Percentiles rank a stretch among this genome's conserved stretches.
phyloP scores from a whole-genome alignment of 306 rosid species.

The Acacia confusa region DNA sequence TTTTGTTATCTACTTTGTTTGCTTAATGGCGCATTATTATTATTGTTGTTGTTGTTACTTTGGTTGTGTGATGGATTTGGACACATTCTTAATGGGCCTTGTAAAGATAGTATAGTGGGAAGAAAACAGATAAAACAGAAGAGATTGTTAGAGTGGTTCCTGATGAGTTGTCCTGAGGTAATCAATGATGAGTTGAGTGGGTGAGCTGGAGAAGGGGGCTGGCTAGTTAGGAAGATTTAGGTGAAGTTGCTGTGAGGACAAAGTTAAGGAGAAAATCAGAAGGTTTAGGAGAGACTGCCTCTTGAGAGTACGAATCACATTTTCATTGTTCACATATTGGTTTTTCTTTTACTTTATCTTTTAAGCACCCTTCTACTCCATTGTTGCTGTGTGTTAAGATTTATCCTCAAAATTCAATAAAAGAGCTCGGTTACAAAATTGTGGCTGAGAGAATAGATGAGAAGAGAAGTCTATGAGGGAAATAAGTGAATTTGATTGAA shows the following conservation, averaged over 20 bases:
- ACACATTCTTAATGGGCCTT: no score
- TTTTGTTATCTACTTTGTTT: not conserved
- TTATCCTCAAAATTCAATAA: not conserved
- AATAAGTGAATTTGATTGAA: slow-evolving; percentile 12
- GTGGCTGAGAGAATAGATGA: not conserved
- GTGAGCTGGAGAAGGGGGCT: not conserved
- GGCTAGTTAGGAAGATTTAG: not conserved
- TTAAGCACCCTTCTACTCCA: not conserved
- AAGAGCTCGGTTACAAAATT: not conserved
- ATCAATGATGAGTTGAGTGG: not conserved
- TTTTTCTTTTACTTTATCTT: no score
- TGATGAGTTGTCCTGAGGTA: not conserved
- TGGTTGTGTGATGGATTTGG: not conserved
- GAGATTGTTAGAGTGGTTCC: not conserved
- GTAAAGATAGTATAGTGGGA: not conserved
- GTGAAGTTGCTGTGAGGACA: not conserved
- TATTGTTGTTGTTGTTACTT: not conserved
- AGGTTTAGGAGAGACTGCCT: not conserved
- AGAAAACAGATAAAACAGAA: not conserved
- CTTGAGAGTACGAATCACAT: not conserved
- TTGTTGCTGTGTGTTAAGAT: not conserved
- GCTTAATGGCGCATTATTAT: not conserved
- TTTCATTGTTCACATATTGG: not conserved
- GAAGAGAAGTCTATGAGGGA: not conserved
- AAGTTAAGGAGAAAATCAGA: not conserved